Evolutionary conservation across 2,329 filamentous ascomycete genomes (phyloP).

Genomic region (Phaeosphaeriaceae sp.): DNA sequence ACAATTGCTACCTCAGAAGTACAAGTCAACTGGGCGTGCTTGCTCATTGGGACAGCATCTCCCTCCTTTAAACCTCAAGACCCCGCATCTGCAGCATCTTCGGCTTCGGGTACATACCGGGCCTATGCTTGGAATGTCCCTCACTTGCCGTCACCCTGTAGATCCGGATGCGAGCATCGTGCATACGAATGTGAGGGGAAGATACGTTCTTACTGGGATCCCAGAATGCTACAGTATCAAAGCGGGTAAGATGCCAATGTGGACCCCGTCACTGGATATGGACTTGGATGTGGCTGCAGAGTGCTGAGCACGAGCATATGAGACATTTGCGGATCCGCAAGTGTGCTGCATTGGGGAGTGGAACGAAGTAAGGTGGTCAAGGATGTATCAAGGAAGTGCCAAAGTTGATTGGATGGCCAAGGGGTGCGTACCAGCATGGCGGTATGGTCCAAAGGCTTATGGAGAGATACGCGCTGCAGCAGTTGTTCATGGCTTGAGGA

Average conservation of each 20-base stretch:
- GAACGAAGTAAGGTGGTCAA: slow-evolving; percentile 8
- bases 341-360: slow-evolving; percentile 13
- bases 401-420: slow-evolving; percentile 24
- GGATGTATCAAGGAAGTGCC: slow-evolving; percentile 24
- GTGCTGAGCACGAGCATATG: slow-evolving; percentile 6
- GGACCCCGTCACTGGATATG: slow-evolving; percentile 16
- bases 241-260: slow-evolving; percentile 14
- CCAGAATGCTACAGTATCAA: slow-evolving; percentile 14
- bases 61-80: slow-evolving; percentile 38
- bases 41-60: slow-evolving; percentile 16
- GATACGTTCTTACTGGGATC: slow-evolving; percentile 20
- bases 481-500: slow-evolving; percentile 15
- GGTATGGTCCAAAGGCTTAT: slow-evolving; percentile 24
- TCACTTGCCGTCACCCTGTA: slow-evolving; percentile 21
- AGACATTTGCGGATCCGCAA: slow-evolving; percentile 43
- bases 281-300: neutral
- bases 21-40: slow-evolving; percentile 37
- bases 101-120: slow-evolving; percentile 33
- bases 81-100: slow-evolving; percentile 38
- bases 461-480: slow-evolving; percentile 30
- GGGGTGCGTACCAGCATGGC: slow-evolving; percentile 22
- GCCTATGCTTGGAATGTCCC: slow-evolving; percentile 22
- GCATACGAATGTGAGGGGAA: slow-evolving; percentile 34
- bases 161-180: slow-evolving; percentile 15
- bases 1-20: slow-evolving; percentile 34